Conservation (phyloP, 176 grass and related monocot species). For the Rhynchospora breviuscula region DNA sequence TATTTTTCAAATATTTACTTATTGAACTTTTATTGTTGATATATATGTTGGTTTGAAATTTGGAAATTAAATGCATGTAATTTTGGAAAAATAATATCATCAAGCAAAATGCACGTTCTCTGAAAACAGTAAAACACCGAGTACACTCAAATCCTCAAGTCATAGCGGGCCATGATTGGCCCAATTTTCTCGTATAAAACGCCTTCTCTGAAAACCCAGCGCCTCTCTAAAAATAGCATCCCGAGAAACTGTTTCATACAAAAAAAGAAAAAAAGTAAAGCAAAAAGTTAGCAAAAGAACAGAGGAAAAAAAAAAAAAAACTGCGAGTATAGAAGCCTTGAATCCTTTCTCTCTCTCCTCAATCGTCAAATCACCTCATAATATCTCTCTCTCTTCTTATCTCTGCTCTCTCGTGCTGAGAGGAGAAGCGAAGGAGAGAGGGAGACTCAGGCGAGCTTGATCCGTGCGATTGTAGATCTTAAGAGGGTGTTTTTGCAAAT, state of each 20-base stretch:
- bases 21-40: no score
- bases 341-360: conserved; percentile 1
- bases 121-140: neutral
- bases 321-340: neutral
- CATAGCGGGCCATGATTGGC: neutral
- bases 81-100: no score
- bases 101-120: no score
- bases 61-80: no score
- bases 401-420: neutral
- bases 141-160: neutral
- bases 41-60: no score
- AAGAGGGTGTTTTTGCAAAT: neutral
- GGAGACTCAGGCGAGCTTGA: neutral
- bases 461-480: neutral
- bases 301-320: neutral
- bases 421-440: conserved; percentile 1
- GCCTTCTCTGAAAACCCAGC: neutral
- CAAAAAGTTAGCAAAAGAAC: neutral
- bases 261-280: neutral
- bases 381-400: neutral
- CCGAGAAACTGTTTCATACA: neutral
- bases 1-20: no score
- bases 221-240: neutral
- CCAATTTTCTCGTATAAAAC: neutral
- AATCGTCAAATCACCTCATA: neutral